Percentiles rank a stretch among this genome's conserved stretches.
Conservation (phyloP, 352 stramenopile genomes). For the Pythium vanterpoolii region DNA sequence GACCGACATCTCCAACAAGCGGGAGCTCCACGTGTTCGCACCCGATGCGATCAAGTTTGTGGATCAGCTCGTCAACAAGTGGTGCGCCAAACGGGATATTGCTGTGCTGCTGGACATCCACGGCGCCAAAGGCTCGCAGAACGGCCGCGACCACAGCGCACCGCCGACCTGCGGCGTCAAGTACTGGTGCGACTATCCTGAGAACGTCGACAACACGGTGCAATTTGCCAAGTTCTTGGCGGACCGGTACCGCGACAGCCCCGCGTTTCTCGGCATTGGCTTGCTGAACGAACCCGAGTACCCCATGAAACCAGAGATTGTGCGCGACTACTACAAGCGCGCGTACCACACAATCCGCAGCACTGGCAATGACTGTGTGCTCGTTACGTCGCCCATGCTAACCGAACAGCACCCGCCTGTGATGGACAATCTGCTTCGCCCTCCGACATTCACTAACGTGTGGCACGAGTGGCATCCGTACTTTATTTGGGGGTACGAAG, state of each 20-base stretch:
- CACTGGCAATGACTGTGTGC: conserved; percentile 52
- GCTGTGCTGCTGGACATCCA: conserved; percentile 82
- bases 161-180: conserved; percentile 31
- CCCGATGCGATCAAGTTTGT: conserved; percentile 51
- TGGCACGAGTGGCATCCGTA: conserved; percentile 58
- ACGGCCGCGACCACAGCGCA: conserved; percentile 75
- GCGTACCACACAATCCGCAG: conserved; percentile 54
- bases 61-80: conserved; percentile 78
- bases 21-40: conserved; percentile 39
- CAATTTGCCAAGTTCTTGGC: conserved; percentile 49
- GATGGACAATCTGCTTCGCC: conserved; percentile 40
- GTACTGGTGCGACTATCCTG: conserved; percentile 44
- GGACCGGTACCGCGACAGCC: conserved; percentile 34
- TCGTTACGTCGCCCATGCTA: conserved; percentile 49
- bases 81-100: conserved; percentile 58
- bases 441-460: conserved; percentile 38
- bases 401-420: conserved; percentile 42
- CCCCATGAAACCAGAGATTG: conserved; percentile 38
- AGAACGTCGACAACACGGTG: conserved; percentile 74
- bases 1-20: conserved; percentile 48
- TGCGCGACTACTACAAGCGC: conserved; percentile 56
- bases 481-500: conserved; percentile 64
- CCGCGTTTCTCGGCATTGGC: conserved; percentile 63
- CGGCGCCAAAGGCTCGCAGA: conserved; percentile 72
- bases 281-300: conserved; percentile 80